Conservation (phyloP, 805 yeast species). For the Martiniozyma abietophila region DNA sequence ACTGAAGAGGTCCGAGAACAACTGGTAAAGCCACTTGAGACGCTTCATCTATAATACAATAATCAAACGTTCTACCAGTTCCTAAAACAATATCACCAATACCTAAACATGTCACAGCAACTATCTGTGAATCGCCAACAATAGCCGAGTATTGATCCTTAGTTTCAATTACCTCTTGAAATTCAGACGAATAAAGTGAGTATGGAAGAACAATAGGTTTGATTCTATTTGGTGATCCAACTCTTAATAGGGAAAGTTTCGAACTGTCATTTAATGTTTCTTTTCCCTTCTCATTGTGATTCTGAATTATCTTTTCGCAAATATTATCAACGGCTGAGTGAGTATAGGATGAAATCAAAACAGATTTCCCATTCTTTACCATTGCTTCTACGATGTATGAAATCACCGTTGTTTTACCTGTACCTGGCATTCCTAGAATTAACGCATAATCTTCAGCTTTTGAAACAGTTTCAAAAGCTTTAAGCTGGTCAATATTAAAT, state of each 20-base stretch:
- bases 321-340: conserved; percentile 96
- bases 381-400: conserved; percentile 60
- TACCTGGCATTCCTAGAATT: conserved; percentile 96
- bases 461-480: conserved; percentile 59
- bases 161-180: conserved; percentile 20
- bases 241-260: conserved; percentile 45
- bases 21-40: conserved; percentile 91
- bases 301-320: conserved; percentile 50
- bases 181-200: conserved; percentile 34
- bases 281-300: conserved; percentile 26
- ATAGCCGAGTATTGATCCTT: conserved; percentile 38
- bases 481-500: conserved; percentile 63
- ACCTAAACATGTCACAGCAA: conserved; percentile 85
- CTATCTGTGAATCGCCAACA: conserved; percentile 55
- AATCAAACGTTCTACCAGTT: conserved; percentile 58
- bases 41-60: conserved; percentile 93
- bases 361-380: conserved; percentile 51
- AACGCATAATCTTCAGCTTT: conserved; percentile 66
- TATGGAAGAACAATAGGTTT: conserved; percentile 53
- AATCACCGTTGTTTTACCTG: conserved; percentile 90
- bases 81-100: conserved; percentile 54
- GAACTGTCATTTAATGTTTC: conserved; percentile 1
- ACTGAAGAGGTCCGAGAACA: conserved; percentile 78
- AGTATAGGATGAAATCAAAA: conserved; percentile 78
- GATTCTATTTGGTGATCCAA: conserved; percentile 53